Percentiles rank a stretch among this genome's conserved stretches.
phyloP scores from a whole-genome alignment of 2,329 filamentous ascomycete species.

The Cyphellophora attinorum region DNA sequence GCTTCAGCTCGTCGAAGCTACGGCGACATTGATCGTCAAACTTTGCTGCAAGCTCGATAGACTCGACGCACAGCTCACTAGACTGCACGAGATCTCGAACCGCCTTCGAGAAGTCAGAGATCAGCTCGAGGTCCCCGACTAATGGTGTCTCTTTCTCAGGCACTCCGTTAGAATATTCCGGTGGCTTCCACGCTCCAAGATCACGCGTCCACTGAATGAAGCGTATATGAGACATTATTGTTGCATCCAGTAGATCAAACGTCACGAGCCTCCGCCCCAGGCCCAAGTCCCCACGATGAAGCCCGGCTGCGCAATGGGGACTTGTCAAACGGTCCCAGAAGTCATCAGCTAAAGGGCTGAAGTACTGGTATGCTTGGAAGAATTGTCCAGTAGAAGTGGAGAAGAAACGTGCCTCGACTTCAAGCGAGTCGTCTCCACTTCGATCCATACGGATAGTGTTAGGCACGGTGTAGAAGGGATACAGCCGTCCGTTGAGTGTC shows the following conservation, averaged over 20 bases:
- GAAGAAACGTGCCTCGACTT: not conserved
- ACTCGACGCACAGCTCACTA: not conserved
- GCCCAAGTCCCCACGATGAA: not conserved
- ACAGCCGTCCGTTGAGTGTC: constrained; percentile 1
- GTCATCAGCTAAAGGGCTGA: not conserved
- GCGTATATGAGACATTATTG: not conserved
- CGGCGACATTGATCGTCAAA: not conserved
- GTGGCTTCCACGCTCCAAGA: not conserved
- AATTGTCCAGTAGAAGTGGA: not conserved
- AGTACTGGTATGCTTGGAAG: not conserved
- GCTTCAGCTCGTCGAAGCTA: not conserved
- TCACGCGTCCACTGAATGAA: too few species aligned
- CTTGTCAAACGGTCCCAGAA: constrained; percentile 1
- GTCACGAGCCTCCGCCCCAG: constrained; percentile 1
- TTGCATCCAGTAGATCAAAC: constrained; percentile 1
- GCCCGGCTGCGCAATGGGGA: too few species aligned
- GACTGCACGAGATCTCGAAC: constrained; percentile 1
- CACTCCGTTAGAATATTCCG: not conserved
- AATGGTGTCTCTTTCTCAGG: not conserved
- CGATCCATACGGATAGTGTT: not conserved
- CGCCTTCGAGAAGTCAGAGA: constrained; percentile 1
- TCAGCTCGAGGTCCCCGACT: not conserved
- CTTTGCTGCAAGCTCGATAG: not conserved
- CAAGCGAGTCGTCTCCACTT: not conserved
- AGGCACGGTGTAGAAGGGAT: constrained; percentile 1